Base-by-base conservation (phyloP, 2,329 filamentous ascomycete genomes). In the Fusarium sp. region DNA sequence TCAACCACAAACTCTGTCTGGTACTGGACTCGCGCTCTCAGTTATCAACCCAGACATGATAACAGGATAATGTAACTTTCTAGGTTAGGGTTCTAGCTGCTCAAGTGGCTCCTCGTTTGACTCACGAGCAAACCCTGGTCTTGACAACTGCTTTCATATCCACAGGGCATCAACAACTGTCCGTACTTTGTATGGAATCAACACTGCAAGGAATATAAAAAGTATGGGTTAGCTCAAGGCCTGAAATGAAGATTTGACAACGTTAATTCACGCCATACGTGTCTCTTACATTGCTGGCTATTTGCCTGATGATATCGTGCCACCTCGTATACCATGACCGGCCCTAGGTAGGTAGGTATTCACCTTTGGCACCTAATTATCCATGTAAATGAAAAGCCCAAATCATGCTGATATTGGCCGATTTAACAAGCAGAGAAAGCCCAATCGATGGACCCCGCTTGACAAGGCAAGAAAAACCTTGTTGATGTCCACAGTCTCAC, bases 101-200 rank as follows among this genome's bases (percentile, higher is more conserved):
- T 67, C 54, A 64, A 72, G 33, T 56, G 56, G 61, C 56, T 53
- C 48, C 50, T 30, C 28, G 10, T 30, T 30, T 30, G 28, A 30
- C 28, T 30, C 28, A 13, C 28, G 11, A 30, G 28, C 28, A 30
- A 30, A 10, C 28, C 28, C 28, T 30, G 28, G 28, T 30, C 28
- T 30, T 30, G 28, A 30, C 28, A 30, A 30, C 28, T 11, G 10
- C 10, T 30, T 30, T 10, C 10, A 30, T 30, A 13, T 13, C 28
- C 28, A 30, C 28, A 30, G 47, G 60, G 55, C 61, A 50, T 41
- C 39, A 52, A 52, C 22, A 28, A 24, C 46, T 41, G 26, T 28
- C 33, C 17, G 15, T 35, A 35, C 33, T 5, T 35, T 35, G 8
- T 15, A 35, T 35, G 8, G 15, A 15, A 11, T 46, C 30, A 35